Evolutionary conservation across 345 rosid species (phyloP), one percentile per base, ranked within the genome.

Genomic region (Rhizophora mangle): DNA sequence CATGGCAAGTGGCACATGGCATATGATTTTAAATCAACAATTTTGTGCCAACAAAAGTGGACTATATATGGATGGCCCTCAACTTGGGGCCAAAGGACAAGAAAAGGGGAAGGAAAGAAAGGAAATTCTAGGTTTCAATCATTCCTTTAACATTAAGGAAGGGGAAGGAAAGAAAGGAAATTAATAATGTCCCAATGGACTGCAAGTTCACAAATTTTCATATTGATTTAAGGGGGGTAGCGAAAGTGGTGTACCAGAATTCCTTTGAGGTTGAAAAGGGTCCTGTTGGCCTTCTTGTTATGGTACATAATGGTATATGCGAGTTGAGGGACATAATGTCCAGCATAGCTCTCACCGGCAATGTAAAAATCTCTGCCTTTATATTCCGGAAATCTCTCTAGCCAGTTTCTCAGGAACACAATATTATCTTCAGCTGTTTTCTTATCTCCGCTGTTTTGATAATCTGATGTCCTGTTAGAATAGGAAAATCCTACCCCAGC

Each of bases 401-500:
- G 43, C 82, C 81, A 83, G 61, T 83, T 74, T 9, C 71, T 75
- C 55, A 83, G 37, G 66, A 83, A 83, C 5, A 71, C 56, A 63
- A 75, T 68, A 39, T 77, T 67, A 37, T 75, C 82, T 26, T 58
- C 65, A 0, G 82, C 82, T 0, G 84, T 76, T 3, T 16, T 73
- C 13, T 20, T 58, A 10, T 83, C 81, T 34, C 85, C 81, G 2
- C 11, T 74, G 3, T 6, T 26, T 0, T 6, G 6, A 24, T 82
- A 79, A 55, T 76, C 83, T 1, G 79, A 74, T 11, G 82, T 58
- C 19, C 60, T 74, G 19, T 74, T 82, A 3, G 81, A 79, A 49
- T 79, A 79, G 0, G 85, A 82, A 74, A 82, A 82, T 8, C 85
- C 85, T 3, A 79, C 82, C 16, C 85, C 85, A 3, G 83, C 83